phyloP scores from a whole-genome alignment of 179 eudicot genomes.

The Patellifolia procumbens region DNA sequence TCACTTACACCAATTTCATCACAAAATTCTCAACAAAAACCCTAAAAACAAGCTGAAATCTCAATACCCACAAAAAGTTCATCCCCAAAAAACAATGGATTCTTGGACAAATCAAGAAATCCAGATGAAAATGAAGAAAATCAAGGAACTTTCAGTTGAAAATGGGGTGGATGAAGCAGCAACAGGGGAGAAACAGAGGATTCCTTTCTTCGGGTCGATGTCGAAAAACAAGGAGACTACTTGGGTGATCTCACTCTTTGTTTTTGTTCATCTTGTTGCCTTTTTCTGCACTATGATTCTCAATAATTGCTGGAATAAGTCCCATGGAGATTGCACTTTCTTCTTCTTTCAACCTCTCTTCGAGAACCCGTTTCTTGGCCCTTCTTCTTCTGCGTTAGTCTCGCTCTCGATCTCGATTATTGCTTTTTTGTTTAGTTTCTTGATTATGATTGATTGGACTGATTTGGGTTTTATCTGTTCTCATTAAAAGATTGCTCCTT shows the following conservation, averaged over 20 bases:
- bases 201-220: slow-evolving; percentile 62
- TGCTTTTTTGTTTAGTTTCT: too few species aligned
- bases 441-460: background rate
- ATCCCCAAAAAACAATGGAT: slow-evolving; percentile 20
- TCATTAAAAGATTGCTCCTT: background rate
- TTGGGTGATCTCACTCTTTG: slow-evolving; percentile 74
- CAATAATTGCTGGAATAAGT: slow-evolving; percentile 69
- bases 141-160: slow-evolving; percentile 1
- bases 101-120: slow-evolving; percentile 10
- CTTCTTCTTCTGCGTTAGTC: slow-evolving; percentile 65
- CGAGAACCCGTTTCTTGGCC: slow-evolving; percentile 86
- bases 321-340: slow-evolving; percentile 60
- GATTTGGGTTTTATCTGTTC: background rate
- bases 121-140: slow-evolving; percentile 11
- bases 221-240: slow-evolving; percentile 60
- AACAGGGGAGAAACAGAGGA: slow-evolving; percentile 31
- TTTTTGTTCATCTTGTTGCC: slow-evolving; percentile 58
- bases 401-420: background rate
- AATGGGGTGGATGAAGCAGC: slow-evolving; percentile 1
- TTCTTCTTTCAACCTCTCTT: slow-evolving; percentile 72
- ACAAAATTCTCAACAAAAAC: background rate
- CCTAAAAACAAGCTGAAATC: slow-evolving; percentile 5
- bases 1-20: background rate
- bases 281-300: slow-evolving; percentile 60
- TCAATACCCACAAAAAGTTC: background rate